Evolutionary conservation across 495 filamentous ascomycete genomes (phyloP).

Genomic region (Elaphomyces granulatus): DNA sequence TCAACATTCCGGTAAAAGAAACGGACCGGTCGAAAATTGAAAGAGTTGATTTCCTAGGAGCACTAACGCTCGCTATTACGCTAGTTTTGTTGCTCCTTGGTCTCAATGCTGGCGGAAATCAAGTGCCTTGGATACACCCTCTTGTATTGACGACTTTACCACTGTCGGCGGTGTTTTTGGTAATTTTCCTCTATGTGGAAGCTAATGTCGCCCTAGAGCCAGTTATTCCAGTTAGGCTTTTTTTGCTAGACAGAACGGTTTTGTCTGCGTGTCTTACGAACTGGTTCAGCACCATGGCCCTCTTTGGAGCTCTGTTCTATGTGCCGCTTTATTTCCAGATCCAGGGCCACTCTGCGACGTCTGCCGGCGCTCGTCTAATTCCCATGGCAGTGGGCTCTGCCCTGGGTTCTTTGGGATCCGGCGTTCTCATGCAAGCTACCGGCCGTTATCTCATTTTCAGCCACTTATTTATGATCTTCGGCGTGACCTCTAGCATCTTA

Average conservation of each 20-base stretch:
- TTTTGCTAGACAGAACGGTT: slow-evolving; percentile 56
- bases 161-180: slow-evolving; percentile 41
- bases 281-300: slow-evolving; percentile 45
- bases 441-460: slow-evolving; percentile 55
- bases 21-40: slow-evolving; percentile 40
- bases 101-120: slow-evolving; percentile 72
- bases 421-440: slow-evolving; percentile 49
- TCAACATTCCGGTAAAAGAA: slow-evolving; percentile 63
- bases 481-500: slow-evolving; percentile 34
- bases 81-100: slow-evolving; percentile 67
- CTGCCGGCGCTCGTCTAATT: slow-evolving; percentile 57
- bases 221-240: slow-evolving; percentile 65
- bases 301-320: slow-evolving; percentile 53
- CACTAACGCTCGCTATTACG: slow-evolving; percentile 48
- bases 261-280: slow-evolving; percentile 62
- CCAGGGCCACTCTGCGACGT: slow-evolving; percentile 52
- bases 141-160: slow-evolving; percentile 58
- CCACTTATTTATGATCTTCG: slow-evolving; percentile 35
- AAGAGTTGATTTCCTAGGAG: slow-evolving; percentile 76
- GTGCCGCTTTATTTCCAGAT: slow-evolving; percentile 74
- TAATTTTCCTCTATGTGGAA: slow-evolving; percentile 51
- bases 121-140: slow-evolving; percentile 73
- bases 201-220: slow-evolving; percentile 53
- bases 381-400: slow-evolving; percentile 53
- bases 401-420: slow-evolving; percentile 48